Percentiles rank a stretch among this genome's conserved stretches.
Evolutionary conservation across 2,329 filamentous ascomycete species (phyloP).

Genomic region (Cryphonectria radicalis): DNA sequence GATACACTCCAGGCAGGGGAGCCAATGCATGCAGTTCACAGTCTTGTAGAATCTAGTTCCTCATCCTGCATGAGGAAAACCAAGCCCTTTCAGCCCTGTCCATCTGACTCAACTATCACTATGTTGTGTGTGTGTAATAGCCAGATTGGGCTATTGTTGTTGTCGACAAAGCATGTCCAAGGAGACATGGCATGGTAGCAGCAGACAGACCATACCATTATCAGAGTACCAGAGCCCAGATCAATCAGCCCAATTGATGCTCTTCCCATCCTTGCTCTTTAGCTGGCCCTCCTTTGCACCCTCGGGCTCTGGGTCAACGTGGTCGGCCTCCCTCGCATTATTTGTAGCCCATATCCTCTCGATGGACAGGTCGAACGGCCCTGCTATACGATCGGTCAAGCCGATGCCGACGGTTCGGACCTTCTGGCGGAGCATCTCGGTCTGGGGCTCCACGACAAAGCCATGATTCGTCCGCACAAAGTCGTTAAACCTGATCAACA

Average conservation of each 20-base stretch:
- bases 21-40: neutral
- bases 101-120: neutral
- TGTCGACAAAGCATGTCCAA: neutral
- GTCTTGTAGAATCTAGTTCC: neutral
- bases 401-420: conserved; percentile 86
- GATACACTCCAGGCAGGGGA: neutral
- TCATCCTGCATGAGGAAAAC: neutral
- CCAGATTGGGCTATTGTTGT: neutral
- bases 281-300: conserved; percentile 41
- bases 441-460: conserved; percentile 89
- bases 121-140: neutral
- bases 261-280: conserved; percentile 48
- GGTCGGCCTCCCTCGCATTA: conserved; percentile 46
- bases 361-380: conserved; percentile 85
- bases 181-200: neutral
- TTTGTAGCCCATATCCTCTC: conserved; percentile 93
- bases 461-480: conserved; percentile 96
- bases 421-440: conserved; percentile 84
- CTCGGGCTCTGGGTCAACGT: conserved; percentile 29
- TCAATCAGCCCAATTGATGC: conserved; percentile 45
- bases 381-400: conserved; percentile 84
- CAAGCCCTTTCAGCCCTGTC: neutral
- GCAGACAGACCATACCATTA: neutral
- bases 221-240: neutral
- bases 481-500: conserved; percentile 87